phyloP scores from a whole-genome alignment of 805 yeast genomes.

The Starmerella apicola region DNA sequence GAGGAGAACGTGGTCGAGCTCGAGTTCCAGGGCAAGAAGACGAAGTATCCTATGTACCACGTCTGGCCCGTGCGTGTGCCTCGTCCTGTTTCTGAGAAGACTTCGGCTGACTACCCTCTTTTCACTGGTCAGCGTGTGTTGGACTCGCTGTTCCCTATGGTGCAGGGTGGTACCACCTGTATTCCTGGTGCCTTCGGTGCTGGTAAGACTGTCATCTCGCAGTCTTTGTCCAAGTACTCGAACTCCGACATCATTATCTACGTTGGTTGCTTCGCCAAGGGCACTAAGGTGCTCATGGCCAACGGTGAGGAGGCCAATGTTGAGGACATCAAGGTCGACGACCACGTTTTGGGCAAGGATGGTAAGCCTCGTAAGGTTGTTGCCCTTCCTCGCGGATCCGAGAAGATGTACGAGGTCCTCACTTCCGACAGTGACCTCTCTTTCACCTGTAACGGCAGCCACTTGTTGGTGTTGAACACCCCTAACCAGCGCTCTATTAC shows the following conservation, averaged over 20 bases:
- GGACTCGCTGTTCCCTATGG: constrained; percentile 96
- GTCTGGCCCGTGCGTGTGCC: constrained; percentile 99
- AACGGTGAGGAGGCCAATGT: constrained; percentile 31
- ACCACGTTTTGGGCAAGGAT: constrained; percentile 34
- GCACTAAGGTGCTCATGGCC: constrained; percentile 32
- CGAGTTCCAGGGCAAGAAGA: constrained; percentile 81
- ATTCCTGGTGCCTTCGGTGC: constrained; percentile 99
- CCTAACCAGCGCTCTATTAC: constrained; percentile 21
- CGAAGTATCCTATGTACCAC: constrained; percentile 84
- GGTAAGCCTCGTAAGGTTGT: constrained; percentile 33
- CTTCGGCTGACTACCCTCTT: constrained; percentile 87
- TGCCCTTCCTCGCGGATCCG: constrained; percentile 34
- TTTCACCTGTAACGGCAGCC: constrained; percentile 31
- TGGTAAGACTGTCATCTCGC: constrained; percentile 97
- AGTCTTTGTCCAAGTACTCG: constrained; percentile 90
- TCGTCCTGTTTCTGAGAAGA: constrained; percentile 91
- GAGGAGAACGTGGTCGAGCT: constrained; percentile 85
- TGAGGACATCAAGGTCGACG: constrained; percentile 31
- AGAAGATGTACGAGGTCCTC: constrained; percentile 31
- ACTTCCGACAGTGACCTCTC: constrained; percentile 10
- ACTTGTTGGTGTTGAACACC: constrained; percentile 32
- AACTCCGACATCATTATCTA: constrained; percentile 94
- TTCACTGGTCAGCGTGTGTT: constrained; percentile 98
- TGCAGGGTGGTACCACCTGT: constrained; percentile 99
- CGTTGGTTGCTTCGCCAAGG: constrained; percentile 43